These are phyloP conservation scores for Botrytis porri DNA, from an alignment of 2,329 filamentous ascomycete genomes.

Conservation along the genomic window DNA sequence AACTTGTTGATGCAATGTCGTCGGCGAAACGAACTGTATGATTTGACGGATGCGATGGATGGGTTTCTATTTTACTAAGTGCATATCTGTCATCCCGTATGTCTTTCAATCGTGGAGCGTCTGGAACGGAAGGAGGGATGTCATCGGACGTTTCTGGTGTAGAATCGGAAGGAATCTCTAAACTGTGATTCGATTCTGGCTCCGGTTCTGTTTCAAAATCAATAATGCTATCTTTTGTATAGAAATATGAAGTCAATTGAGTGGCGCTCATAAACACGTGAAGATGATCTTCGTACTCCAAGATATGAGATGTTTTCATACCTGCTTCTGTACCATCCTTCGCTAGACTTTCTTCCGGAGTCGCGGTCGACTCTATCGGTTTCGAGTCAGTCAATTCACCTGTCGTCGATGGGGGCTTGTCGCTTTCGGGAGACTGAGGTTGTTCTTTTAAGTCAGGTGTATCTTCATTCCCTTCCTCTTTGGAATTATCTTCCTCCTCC, in stretches of 20 bases:
- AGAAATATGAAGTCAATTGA: not conserved
- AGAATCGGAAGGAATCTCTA: not conserved
- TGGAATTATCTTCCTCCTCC: not conserved
- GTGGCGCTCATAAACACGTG: not conserved
- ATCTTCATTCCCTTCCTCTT: not conserved
- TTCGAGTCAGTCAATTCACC: conserved; percentile 6
- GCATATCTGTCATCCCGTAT: not conserved
- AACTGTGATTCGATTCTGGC: not conserved
- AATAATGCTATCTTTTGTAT: not conserved
- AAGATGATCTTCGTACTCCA: not conserved
- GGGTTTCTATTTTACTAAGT: not conserved
- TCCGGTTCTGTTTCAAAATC: not conserved
- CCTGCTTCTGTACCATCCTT: conserved; percentile 11
- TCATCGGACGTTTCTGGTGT: not conserved
- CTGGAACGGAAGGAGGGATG: not conserved
- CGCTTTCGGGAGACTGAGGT: not conserved
- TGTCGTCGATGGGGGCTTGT: not conserved
- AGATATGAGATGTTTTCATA: conserved; percentile 7
- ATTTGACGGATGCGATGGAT: conserved; percentile 4
- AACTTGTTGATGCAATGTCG: not conserved
- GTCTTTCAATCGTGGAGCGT: not conserved
- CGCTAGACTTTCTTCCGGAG: not conserved
- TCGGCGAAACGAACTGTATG: conserved; percentile 2
- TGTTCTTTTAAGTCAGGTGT: not conserved
- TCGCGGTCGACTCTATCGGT: not conserved